Percentiles rank a stretch among this genome's conserved stretches.
Evolutionary conservation across 2,329 filamentous ascomycete species (phyloP).

Genomic region (Orbilia brochopaga): DNA sequence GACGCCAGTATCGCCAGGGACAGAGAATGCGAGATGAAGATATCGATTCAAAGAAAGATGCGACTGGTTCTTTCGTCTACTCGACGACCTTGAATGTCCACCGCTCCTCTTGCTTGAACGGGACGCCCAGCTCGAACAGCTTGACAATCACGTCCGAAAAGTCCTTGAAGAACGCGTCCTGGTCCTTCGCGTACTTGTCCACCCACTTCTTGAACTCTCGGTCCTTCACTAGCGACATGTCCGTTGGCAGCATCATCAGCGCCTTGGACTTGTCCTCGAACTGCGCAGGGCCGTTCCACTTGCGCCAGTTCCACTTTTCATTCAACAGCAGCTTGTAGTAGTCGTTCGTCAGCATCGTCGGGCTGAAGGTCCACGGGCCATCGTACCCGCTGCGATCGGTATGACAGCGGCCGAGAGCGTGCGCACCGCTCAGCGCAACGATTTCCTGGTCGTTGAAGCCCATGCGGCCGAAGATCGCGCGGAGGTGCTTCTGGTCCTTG

Average conservation of each 20-base stretch:
- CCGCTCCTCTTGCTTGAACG: slow-evolving; percentile 73
- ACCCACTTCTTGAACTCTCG: slow-evolving; percentile 81
- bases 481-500: slow-evolving; percentile 80
- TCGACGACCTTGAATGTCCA: slow-evolving; percentile 69
- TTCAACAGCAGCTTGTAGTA: slow-evolving; percentile 86
- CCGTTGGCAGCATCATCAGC: slow-evolving; percentile 96
- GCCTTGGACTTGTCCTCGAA: slow-evolving; percentile 85
- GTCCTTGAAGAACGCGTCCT: slow-evolving; percentile 90
- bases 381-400: slow-evolving; percentile 83
- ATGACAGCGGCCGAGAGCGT: slow-evolving; percentile 74
- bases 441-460: slow-evolving; percentile 98
- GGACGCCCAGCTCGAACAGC: slow-evolving; percentile 93
- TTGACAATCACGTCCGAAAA: slow-evolving; percentile 78
- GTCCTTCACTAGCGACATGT: slow-evolving; percentile 85
- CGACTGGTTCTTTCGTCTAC: slow-evolving; percentile 49
- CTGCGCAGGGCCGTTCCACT: slow-evolving; percentile 91
- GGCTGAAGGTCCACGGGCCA: slow-evolving; percentile 91
- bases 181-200: slow-evolving; percentile 88
- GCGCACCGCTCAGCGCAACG: slow-evolving; percentile 83
- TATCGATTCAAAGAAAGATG: slow-evolving; percentile 11
- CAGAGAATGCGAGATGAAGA: not conserved
- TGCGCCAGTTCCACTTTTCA: slow-evolving; percentile 90
- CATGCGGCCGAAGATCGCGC: slow-evolving; percentile 94
- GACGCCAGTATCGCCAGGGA: slow-evolving; percentile 31
- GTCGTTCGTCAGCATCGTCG: slow-evolving; percentile 91